Base-by-base conservation (phyloP, 192 early-diverging fungal species). In the Phlyctochytrium arcticum region DNA sequence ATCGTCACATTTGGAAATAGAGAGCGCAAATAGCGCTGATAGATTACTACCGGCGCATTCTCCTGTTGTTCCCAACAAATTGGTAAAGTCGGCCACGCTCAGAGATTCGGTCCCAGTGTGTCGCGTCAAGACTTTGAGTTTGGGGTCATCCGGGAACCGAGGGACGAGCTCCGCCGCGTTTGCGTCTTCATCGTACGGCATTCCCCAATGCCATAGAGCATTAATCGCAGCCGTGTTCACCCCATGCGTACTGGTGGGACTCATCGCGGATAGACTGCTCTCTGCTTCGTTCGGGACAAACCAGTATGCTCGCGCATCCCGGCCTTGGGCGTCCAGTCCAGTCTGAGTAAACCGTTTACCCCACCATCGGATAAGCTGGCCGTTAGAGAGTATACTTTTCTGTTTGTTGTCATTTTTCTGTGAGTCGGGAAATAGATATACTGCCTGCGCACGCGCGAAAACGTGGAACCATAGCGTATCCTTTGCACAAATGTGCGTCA, bases 361-460 rank as follows among this genome's bases (percentile, higher is more conserved):
- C 92, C 92, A 95, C 90, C 90, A 95, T 39, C 74, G 74, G 29
- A 93, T 71, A 21, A 95, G 77, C 3, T 66, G 71, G 7, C 77
- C 54, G 58, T 92, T 90, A 35, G 76, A 67, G 26, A 92, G 75
- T 30, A 77, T 60, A n/a, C 66, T 78, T 36, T 95, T 95, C 3
- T 21, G 21, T 15, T 3, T 21, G 24, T 54, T 44, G 33, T 82
- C 54, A 33, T 60, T 54, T 35, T 80, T 55, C 36, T 76, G 70
- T 8, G 91, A 92, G 27, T 79, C 62, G 29, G 82, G 78, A 83
- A 95, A 95, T 8, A 95, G 72, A 54, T 95, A 95, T 58, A 89
- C 85, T 12, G 90, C 90, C 69, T 95, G 92, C 5, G 91, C 74
- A 4, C 92, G 82, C 6, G 91, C 92, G 80, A 93, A 95, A 27